Evolutionary conservation across 768 basidiomycete genomes (phyloP).

Genomic region (Ephemerocybe angulata): DNA sequence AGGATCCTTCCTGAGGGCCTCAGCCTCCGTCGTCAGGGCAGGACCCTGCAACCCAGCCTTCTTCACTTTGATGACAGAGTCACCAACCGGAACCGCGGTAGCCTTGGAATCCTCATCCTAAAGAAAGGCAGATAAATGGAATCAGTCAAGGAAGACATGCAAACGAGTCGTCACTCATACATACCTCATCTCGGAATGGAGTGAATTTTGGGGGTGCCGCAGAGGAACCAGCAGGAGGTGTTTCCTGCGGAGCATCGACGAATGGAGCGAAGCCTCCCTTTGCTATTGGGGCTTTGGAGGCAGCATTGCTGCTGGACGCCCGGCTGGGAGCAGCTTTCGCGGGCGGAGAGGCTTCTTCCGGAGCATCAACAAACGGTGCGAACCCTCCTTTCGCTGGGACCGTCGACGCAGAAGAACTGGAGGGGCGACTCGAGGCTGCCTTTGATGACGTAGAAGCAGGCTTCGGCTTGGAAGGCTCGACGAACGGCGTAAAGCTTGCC

Average conservation of each 20-base stretch:
- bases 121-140: not conserved
- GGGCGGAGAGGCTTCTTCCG: slow-evolving; percentile 10
- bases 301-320: too few species aligned
- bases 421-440: too few species aligned
- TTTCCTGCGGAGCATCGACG: slow-evolving; percentile 30
- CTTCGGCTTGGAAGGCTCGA: too few species aligned
- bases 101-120: slow-evolving; percentile 20
- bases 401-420: too few species aligned
- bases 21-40: slow-evolving; percentile 58
- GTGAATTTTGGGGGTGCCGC: slow-evolving; percentile 58
- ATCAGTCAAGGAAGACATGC: not conserved
- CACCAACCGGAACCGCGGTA: slow-evolving; percentile 35
- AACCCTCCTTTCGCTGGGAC: slow-evolving; percentile 20
- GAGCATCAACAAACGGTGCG: slow-evolving; percentile 17
- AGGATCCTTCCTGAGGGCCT: slow-evolving; percentile 74
- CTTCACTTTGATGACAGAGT: slow-evolving; percentile 69
- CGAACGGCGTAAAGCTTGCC: too few species aligned
- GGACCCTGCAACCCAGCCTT: slow-evolving; percentile 40
- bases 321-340: slow-evolving; percentile 23
- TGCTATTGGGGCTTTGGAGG: too few species aligned
- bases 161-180: slow-evolving; percentile 18
- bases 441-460: too few species aligned
- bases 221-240: slow-evolving; percentile 17
- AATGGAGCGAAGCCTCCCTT: slow-evolving; percentile 35
- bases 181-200: slow-evolving; percentile 73